Evolutionary conservation across 768 basidiomycete species (phyloP).

Genomic region (Albatrellus ellisii): DNA sequence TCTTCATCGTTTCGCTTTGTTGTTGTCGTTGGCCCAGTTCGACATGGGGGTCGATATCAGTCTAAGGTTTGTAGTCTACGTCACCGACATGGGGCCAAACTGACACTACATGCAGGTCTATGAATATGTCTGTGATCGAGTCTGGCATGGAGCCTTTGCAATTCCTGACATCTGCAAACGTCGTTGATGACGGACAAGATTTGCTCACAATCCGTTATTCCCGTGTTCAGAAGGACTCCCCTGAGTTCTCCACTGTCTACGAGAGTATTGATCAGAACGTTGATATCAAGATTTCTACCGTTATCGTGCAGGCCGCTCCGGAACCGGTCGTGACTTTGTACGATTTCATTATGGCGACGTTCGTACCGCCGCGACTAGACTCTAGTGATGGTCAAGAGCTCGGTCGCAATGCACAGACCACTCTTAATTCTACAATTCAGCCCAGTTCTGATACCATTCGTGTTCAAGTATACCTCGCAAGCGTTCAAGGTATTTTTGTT

Average conservation of each 20-base stretch:
- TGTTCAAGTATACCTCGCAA: conserved; percentile 71
- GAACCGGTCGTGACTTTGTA: conserved; percentile 86
- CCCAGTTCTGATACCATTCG: conserved; percentile 42
- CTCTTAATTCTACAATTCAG: conserved; percentile 1
- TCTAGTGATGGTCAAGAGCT: conserved; percentile 9
- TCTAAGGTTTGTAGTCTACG: conserved; percentile 39
- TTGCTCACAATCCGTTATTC: conserved; percentile 70
- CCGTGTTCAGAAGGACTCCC: conserved; percentile 72
- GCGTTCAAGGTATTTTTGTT: conserved; percentile 51
- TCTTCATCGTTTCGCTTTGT: conserved; percentile 66
- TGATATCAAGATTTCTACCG: conserved; percentile 78
- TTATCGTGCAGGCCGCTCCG: conserved; percentile 79
- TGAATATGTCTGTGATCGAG: conserved; percentile 66
- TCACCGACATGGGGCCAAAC: conserved; percentile 1
- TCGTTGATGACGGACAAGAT: conserved; percentile 34
- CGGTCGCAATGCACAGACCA: not conserved
- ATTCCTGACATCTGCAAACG: conserved; percentile 50
- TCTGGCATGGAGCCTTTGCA: conserved; percentile 36
- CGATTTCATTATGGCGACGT: conserved; percentile 96
- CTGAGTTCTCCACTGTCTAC: conserved; percentile 67
- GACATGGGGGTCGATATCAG: conserved; percentile 81
- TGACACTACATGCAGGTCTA: conserved; percentile 32
- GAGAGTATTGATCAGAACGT: conserved; percentile 84
- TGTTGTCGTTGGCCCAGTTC: conserved; percentile 64
- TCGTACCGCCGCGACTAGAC: conserved; percentile 65